Base-by-base conservation (phyloP, 257 asterid species). In the Parsonsia alboflavescens region DNA sequence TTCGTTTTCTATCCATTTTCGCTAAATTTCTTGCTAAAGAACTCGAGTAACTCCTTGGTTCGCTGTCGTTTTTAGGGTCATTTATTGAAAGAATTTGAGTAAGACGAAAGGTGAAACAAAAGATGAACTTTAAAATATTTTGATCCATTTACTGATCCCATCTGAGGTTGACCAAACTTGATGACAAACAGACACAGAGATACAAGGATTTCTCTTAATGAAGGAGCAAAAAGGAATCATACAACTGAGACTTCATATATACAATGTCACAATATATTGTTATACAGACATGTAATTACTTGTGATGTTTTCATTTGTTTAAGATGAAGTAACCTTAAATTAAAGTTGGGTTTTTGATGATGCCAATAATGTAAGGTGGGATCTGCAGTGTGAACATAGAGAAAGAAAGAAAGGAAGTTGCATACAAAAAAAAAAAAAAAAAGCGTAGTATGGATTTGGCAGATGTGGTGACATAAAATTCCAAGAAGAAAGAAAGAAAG, bases 121-220 rank as follows among this genome's bases (percentile, higher is more conserved):
- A 33, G 39, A 3, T 33, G 39, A 33, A 33, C 39, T 33, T 33
- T 1, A 33, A 33, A 33, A 1, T 1, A 33, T 21, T 71, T 52
- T 71, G 66, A 36, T 52, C 65, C 10, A 33, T 71, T 22, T 57
- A 30, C 49, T 30, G 64, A n/a, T 36, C 30, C 30, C 52, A 28
- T 21, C n/a, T 10, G 42, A 21, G 65, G 16, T 36, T 63, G 48
- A 70, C 73, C 62, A 70, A 36, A 50, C 26, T 49, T 19, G 2
- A 13, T 33, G 7, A 7, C 24, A 63, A 22, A 61, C 42, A 28
- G 0, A 61, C 10, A 16, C 6, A 12, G n/a, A 62, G 68, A 63
- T 33, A 33, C 68, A 63, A 63, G 68, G 68, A 33, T 63, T 63
- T 63, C 68, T 63, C 46, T 63, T 63, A 46, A 36, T 28, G 7